Conservation (phyloP, 345 rosid species). For the Salix caprea region DNA sequence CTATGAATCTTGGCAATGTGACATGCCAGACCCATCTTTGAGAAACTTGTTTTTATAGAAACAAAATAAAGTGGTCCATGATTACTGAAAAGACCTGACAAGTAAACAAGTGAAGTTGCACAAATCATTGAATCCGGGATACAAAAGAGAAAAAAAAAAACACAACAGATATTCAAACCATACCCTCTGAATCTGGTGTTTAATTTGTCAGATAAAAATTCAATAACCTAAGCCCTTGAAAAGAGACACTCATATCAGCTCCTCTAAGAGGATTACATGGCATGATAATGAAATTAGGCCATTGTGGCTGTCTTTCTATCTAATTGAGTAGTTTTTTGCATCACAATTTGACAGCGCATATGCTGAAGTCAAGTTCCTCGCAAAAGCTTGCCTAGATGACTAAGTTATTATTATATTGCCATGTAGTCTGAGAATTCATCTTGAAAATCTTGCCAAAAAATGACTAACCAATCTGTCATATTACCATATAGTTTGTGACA, state of each 20-base stretch:
- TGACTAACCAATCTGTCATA: neutral
- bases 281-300: too few relatives aligned
- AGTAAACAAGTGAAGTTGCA: slow-evolving; percentile 2
- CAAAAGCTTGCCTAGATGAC: too few relatives aligned
- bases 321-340: too few relatives aligned
- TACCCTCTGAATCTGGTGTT: neutral
- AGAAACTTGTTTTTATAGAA: slow-evolving; percentile 69
- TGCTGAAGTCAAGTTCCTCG: too few relatives aligned
- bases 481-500: neutral
- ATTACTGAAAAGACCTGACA: slow-evolving; percentile 94
- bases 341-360: too few relatives aligned
- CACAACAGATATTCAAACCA: neutral
- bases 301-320: too few relatives aligned
- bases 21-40: slow-evolving; percentile 88
- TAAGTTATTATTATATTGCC: too few relatives aligned
- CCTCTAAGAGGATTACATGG: too few relatives aligned
- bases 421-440: too few relatives aligned
- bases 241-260: too few relatives aligned
- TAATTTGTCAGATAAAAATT: neutral
- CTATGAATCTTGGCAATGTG: slow-evolving; percentile 99
- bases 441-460: neutral
- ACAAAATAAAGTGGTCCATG: slow-evolving; percentile 97
- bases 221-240: too few relatives aligned
- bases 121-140: neutral
- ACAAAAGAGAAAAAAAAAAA: neutral